phyloP scores from a whole-genome alignment of 352 stramenopile genomes.

The Pythium dissotocum region DNA sequence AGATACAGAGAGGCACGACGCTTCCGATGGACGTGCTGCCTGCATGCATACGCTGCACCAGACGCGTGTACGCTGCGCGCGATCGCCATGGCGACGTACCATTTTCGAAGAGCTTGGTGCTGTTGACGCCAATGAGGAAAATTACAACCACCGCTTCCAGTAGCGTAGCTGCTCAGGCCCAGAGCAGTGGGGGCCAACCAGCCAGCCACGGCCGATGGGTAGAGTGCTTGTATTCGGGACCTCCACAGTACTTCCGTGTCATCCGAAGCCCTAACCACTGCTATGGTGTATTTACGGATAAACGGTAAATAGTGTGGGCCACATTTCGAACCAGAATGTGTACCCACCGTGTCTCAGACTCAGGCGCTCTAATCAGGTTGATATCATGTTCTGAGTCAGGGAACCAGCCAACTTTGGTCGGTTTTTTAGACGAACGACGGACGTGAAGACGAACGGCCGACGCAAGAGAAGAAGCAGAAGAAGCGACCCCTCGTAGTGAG shows the following conservation, averaged over 20 bases:
- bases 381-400: conserved; percentile 8
- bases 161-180: conserved; percentile 16
- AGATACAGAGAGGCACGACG: background rate
- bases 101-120: conserved; percentile 37
- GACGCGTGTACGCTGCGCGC: background rate
- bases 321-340: background rate
- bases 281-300: conserved; percentile 8
- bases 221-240: conserved; percentile 5
- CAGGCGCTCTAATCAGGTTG: conserved; percentile 13
- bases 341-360: conserved; percentile 4
- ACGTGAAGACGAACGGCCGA: background rate
- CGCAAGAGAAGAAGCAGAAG: background rate
- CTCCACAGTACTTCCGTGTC: conserved; percentile 5
- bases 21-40: background rate
- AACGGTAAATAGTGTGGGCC: conserved; percentile 14
- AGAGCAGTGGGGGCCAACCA: conserved; percentile 14
- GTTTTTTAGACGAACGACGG: background rate
- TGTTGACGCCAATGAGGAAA: conserved; percentile 36
- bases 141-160: conserved; percentile 30
- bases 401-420: background rate
- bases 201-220: conserved; percentile 18
- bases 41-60: background rate
- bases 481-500: background rate
- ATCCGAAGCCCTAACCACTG: background rate
- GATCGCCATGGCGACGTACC: conserved; percentile 22